phyloP scores from a whole-genome alignment of 2,329 filamentous ascomycete species.

The Pyrenophora tritici-repentis region DNA sequence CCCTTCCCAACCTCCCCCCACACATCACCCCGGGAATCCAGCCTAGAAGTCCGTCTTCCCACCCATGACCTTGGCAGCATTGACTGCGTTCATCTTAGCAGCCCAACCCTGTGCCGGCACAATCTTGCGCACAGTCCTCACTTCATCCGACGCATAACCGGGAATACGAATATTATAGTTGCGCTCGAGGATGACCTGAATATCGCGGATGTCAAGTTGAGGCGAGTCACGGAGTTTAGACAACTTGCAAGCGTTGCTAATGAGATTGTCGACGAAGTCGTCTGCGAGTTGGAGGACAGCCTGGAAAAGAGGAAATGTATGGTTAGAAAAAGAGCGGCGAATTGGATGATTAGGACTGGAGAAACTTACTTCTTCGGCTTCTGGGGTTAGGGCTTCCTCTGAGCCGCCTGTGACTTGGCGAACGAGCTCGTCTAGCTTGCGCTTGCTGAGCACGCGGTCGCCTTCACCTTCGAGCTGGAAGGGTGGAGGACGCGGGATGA shows the following conservation, averaged over 20 bases:
- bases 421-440: conserved; percentile 94
- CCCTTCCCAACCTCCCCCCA: not conserved
- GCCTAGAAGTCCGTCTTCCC: conserved; percentile 49
- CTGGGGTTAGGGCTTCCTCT: conserved; percentile 80
- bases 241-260: conserved; percentile 84
- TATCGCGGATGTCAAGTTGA: conserved; percentile 77
- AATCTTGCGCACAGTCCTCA: conserved; percentile 91
- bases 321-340: not conserved
- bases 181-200: conserved; percentile 62
- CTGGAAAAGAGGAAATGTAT: conserved; percentile 50
- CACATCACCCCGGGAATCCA: not conserved
- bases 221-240: conserved; percentile 92
- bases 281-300: conserved; percentile 88
- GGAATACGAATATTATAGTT: conserved; percentile 81
- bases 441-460: conserved; percentile 93
- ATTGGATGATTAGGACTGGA: not conserved
- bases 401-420: conserved; percentile 87
- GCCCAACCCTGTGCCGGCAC: conserved; percentile 89
- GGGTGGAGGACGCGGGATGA: conserved; percentile 77
- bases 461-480: conserved; percentile 91
- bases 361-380: conserved; percentile 85
- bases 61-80: conserved; percentile 79
- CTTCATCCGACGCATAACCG: conserved; percentile 91
- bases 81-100: conserved; percentile 94
- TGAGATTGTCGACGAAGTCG: conserved; percentile 90